phyloP scores from a whole-genome alignment of 805 yeast species.

The Candida nonsorbophila region DNA sequence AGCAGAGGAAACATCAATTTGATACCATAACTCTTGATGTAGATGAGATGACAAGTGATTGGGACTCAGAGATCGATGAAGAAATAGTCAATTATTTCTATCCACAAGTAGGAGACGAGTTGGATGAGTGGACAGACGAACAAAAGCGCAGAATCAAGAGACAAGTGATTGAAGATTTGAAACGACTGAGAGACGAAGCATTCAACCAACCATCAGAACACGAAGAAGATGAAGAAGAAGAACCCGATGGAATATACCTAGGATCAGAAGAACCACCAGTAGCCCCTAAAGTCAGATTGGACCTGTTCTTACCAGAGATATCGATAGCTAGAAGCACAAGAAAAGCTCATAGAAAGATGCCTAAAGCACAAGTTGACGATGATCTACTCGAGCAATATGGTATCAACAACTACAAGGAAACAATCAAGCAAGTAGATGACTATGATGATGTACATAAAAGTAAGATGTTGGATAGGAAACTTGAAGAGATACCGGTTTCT shows the following conservation, averaged over 20 bases:
- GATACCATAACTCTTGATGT: conserved; percentile 22
- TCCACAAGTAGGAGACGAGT: conserved; percentile 29
- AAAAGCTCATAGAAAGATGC: conserved; percentile 22
- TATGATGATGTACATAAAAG: conserved; percentile 17
- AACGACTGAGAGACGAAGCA: conserved; percentile 9
- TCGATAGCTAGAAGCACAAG: conserved; percentile 7
- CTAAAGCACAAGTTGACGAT: conserved; percentile 22
- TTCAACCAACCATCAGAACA: conserved; percentile 7
- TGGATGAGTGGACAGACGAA: conserved; percentile 22
- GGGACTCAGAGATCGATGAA: conserved; percentile 39
- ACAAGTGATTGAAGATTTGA: conserved; percentile 26
- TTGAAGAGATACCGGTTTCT: conserved; percentile 17
- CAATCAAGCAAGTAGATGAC: conserved; percentile 21
- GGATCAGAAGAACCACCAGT: conserved; percentile 15
- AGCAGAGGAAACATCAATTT: conserved; percentile 11
- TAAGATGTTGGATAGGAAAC: conserved; percentile 12
- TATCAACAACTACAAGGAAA: conserved; percentile 21
- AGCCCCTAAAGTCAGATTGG: conserved; percentile 13
- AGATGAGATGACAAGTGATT: conserved; percentile 22
- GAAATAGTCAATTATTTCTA: conserved; percentile 34
- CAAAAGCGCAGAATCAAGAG: conserved; percentile 30
- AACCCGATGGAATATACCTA: conserved; percentile 32
- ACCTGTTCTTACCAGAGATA: conserved; percentile 15
- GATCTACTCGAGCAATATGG: conserved; percentile 37
- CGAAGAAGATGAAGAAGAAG: conserved; percentile 11